These are phyloP conservation scores for Sporothrix pallida DNA, from an alignment of 2,329 filamentous ascomycete genomes.

Conservation along the genomic window DNA sequence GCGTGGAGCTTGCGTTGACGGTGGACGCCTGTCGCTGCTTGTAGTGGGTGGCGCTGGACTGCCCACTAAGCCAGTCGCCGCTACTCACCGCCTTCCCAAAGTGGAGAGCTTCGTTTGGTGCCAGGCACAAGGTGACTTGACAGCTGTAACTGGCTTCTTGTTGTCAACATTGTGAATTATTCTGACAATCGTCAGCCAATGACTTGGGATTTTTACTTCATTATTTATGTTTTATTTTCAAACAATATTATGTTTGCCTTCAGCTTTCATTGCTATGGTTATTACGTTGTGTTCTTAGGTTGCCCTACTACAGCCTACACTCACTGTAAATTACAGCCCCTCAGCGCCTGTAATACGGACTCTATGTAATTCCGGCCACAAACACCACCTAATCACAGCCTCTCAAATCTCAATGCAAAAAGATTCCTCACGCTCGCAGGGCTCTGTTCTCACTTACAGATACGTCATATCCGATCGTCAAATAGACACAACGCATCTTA, in stretches of 20 bases:
- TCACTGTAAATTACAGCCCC: not conserved
- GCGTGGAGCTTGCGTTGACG: slow-evolving; percentile 17
- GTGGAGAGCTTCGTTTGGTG: not conserved
- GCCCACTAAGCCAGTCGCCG: slow-evolving; percentile 4
- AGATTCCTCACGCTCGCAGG: not conserved
- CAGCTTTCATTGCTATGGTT: too few relatives aligned
- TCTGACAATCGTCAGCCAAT: too few relatives aligned
- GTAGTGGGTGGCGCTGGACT: not conserved
- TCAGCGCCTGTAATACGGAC: not conserved
- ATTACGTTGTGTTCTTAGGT: too few relatives aligned
- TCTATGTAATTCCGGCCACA: not conserved
- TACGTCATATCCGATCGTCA: slow-evolving; percentile 8
- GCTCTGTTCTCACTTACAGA: not conserved
- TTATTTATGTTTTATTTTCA: too few relatives aligned
- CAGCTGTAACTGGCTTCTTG: too few relatives aligned
- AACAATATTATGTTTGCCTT: too few relatives aligned
- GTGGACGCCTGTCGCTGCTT: slow-evolving; percentile 12
- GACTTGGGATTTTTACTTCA: too few relatives aligned
- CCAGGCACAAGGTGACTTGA: too few relatives aligned
- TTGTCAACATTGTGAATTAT: too few relatives aligned
- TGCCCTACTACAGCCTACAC: not conserved
- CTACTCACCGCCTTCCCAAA: slow-evolving; percentile 33
- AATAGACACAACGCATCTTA: not conserved
- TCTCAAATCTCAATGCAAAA: not conserved
- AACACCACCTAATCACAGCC: not conserved